Conservation (phyloP, 148 eudicot genomes). For the Nepenthes mirabilis region DNA sequence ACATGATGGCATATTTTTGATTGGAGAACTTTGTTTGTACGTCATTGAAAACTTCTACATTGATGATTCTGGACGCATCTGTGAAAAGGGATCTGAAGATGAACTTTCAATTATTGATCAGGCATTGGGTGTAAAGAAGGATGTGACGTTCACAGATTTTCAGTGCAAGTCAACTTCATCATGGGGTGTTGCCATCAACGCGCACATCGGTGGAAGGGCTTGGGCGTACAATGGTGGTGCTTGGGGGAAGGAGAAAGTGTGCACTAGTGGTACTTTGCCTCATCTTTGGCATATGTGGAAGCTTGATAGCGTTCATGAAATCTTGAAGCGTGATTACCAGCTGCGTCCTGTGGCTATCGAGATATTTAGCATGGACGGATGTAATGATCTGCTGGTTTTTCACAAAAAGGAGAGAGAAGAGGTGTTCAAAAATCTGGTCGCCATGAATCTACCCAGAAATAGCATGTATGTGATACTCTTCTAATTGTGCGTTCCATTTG, state of each 20-base stretch:
- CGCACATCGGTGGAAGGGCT: slow-evolving; percentile 74
- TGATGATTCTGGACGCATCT: slow-evolving; percentile 79
- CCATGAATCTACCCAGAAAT: slow-evolving; percentile 98
- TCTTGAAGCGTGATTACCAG: slow-evolving; percentile 98
- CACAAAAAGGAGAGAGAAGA: slow-evolving; percentile 99
- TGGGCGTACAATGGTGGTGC: slow-evolving; percentile 99
- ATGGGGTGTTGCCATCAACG: slow-evolving; percentile 51
- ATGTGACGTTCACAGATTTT: slow-evolving; percentile 59
- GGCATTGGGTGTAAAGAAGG: slow-evolving; percentile 95
- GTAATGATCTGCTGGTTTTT: slow-evolving; percentile 93
- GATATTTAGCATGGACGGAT: slow-evolving; percentile 99
- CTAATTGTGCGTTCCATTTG: neutral
- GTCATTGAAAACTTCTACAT: slow-evolving; percentile 88
- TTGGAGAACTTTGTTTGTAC: slow-evolving; percentile 86
- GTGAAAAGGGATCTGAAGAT: slow-evolving; percentile 89
- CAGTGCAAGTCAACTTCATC: slow-evolving; percentile 82
- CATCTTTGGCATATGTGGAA: slow-evolving; percentile 98
- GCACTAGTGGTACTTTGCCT: slow-evolving; percentile 66
- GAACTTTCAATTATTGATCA: slow-evolving; percentile 90
- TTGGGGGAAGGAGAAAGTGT: slow-evolving; percentile 92
- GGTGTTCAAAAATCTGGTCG: slow-evolving; percentile 84
- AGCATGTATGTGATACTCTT: slow-evolving; percentile 62
- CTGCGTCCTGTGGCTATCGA: slow-evolving; percentile 97
- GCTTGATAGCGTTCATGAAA: slow-evolving; percentile 94
- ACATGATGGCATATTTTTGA: slow-evolving; percentile 95